Base-by-base conservation (phyloP, 352 stramenopile species). In the Phytophthora ohioensis region DNA sequence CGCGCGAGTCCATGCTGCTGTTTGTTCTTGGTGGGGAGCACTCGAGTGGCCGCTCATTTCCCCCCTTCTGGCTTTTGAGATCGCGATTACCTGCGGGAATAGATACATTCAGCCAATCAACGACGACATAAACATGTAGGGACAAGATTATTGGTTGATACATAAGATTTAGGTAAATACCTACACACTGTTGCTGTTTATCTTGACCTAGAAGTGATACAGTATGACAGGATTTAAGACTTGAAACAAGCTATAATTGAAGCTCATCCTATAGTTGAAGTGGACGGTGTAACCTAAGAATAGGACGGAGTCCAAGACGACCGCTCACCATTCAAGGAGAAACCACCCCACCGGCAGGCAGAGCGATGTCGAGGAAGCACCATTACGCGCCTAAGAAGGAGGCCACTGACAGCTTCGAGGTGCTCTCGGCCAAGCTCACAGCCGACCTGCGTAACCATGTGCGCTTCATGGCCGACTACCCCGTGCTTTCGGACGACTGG, bases 401-500 rank as follows among this genome's bases (percentile, higher is more conserved):
- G 38, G 67, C 75, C 7, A 34, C 49, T 41, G 90, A 96, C 60
- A 82, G 73, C 72, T 89, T 97, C 57, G 91, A 97, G 57, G 80
- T 90, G 71, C 83, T 97, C 53, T 93, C 85, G 49, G 76, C 74
- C 67, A 97, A 96, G 76, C 88, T 97, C 60, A 92, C 84, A 36
- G 81, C 84, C 9, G 90, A 97, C 67, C 78, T 97, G 67, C 84
- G 90, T 60, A 88, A 86, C 61, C 84, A 96, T 67, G 91, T 97
- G 57, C 88, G 88, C 64, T 94, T 94, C 67, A 91, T 97, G 64
- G 85, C 82, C 4, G 85, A 94, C 67, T 97, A 95, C 61, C 90
- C 89, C 4, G 82, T 98, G 57, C 80, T 98, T 32, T 95, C 88
- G 31, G 88, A 95, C 54, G 79, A 90, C 57, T 98, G 92, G 92